Conservation (phyloP, 495 filamentous ascomycete genomes). For the Terfezia claveryi region DNA sequence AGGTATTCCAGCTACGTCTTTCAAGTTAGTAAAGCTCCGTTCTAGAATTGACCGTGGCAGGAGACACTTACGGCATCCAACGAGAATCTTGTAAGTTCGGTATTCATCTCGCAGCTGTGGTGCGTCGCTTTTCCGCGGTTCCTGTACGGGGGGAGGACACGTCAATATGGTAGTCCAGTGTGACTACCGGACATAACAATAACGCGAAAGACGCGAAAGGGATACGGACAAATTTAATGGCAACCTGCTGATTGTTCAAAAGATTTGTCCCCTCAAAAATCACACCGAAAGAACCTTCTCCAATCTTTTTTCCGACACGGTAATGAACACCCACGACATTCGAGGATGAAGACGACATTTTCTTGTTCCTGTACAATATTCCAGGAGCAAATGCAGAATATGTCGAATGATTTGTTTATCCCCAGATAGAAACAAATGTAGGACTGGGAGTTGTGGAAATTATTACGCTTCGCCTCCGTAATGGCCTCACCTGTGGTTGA, state of each 20-base stretch:
- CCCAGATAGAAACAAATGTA: not conserved
- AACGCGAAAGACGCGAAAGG: not conserved
- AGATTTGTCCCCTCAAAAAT: constrained; percentile 98
- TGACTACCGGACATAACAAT: not conserved
- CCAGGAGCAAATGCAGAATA: not conserved
- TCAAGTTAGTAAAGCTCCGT: constrained; percentile 3
- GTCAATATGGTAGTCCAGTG: constrained; percentile 2
- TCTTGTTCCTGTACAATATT: not conserved
- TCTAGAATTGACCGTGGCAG: constrained; percentile 5
- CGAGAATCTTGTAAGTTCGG: constrained; percentile 96
- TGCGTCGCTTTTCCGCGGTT: constrained; percentile 96
- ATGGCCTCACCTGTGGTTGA: too few species aligned
- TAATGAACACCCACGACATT: constrained; percentile 99
- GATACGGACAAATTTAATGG: constrained; percentile 82
- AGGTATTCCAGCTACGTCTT: constrained; percentile 64
- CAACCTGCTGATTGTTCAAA: constrained; percentile 96
- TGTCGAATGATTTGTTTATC: constrained; percentile 2
- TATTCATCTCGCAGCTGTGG: constrained; percentile 97
- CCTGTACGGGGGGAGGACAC: constrained; percentile 28
- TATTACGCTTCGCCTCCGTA: not conserved
- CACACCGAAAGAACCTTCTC: constrained; percentile 95
- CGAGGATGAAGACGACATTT: constrained; percentile 81
- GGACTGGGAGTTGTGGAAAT: not conserved
- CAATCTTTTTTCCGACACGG: constrained; percentile 97
- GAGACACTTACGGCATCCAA: constrained; percentile 84